phyloP scores from a whole-genome alignment of 2,329 filamentous ascomycete genomes.

The Aphanocladium album region DNA sequence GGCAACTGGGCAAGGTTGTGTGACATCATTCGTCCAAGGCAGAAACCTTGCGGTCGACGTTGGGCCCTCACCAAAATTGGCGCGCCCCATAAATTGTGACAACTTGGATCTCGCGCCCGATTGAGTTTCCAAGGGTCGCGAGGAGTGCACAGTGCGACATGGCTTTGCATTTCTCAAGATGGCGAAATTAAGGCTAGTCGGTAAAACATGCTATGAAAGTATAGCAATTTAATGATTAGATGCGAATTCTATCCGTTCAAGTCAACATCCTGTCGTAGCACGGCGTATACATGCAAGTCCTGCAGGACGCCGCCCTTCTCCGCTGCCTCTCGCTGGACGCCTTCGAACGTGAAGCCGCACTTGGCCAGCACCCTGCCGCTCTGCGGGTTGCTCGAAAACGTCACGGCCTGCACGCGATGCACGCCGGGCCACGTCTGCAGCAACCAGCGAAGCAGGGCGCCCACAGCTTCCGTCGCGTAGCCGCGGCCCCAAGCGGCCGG shows the following conservation, averaged over 20 bases:
- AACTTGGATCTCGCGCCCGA: not conserved
- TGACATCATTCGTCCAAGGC: not conserved
- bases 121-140: not conserved
- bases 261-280: slow-evolving; percentile 32
- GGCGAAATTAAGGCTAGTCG: too few relatives aligned
- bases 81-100: not conserved
- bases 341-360: slow-evolving; percentile 40
- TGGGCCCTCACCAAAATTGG: not conserved
- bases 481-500: slow-evolving; percentile 41
- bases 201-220: too few relatives aligned
- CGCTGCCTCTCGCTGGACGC: slow-evolving; percentile 33
- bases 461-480: slow-evolving; percentile 35
- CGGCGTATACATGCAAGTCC: slow-evolving; percentile 33
- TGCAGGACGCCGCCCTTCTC: slow-evolving; percentile 37
- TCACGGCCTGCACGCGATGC: slow-evolving; percentile 36
- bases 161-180: too few relatives aligned
- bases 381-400: slow-evolving; percentile 34
- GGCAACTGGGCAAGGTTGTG: too few relatives aligned
- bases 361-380: slow-evolving; percentile 40
- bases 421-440: slow-evolving; percentile 38
- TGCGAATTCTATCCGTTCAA: not conserved
- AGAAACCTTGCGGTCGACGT: not conserved
- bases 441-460: slow-evolving; percentile 37
- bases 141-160: too few relatives aligned
- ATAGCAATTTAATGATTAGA: too few relatives aligned